Evolutionary conservation across 108 stramenopile genomes (phyloP).

Genomic region (Fragilaria crotonensis): DNA sequence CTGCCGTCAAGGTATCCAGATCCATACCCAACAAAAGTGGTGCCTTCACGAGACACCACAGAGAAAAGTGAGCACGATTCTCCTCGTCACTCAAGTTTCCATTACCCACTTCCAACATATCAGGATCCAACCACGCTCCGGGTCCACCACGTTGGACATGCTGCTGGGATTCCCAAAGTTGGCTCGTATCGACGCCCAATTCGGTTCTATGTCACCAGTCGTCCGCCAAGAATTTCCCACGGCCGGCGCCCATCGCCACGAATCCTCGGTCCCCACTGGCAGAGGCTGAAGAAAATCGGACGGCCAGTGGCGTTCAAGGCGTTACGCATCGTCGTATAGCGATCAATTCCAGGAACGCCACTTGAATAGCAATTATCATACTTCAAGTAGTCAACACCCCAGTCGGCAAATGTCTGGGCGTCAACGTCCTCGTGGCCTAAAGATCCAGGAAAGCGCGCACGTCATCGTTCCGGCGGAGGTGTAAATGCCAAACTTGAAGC

Average conservation of each 20-base stretch:
- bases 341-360: too few species aligned
- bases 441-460: conserved; percentile 36
- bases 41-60: conserved; percentile 48
- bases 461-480: conserved; percentile 34
- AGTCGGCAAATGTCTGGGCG: conserved; percentile 34
- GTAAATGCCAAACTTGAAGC: conserved; percentile 57
- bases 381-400: conserved; percentile 56
- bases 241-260: conserved; percentile 25
- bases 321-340: conserved; percentile 26
- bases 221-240: conserved; percentile 57
- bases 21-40: conserved; percentile 46
- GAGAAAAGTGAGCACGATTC: conserved; percentile 37
- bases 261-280: conserved; percentile 65
- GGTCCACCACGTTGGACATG: conserved; percentile 30
- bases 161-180: conserved; percentile 6
- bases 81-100: conserved; percentile 29
- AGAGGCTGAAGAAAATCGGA: conserved; percentile 46
- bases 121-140: conserved; percentile 58
- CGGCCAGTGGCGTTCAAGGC: conserved; percentile 48
- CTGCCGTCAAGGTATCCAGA: conserved; percentile 20
- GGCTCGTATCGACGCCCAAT: conserved; percentile 21
- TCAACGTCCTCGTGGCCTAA: conserved; percentile 39
- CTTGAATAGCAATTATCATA: conserved; percentile 68
- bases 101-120: conserved; percentile 47
- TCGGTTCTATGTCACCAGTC: conserved; percentile 33